Base-by-base conservation (phyloP, 768 basidiomycete genomes). In the Mycena alexandri region DNA sequence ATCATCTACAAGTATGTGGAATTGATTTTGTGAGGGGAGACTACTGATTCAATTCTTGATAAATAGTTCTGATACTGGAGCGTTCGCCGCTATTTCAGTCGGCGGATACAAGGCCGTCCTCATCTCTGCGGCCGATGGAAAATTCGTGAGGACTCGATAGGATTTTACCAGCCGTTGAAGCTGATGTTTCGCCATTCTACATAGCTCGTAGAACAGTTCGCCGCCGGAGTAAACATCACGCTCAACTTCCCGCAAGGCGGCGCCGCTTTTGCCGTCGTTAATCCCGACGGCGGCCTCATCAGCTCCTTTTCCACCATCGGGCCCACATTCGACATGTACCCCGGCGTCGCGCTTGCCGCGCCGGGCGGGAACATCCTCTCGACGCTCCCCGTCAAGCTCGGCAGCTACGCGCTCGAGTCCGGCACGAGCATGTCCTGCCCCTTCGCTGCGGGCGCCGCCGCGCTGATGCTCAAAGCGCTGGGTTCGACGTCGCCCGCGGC, bases 261-360 rank as follows among this genome's bases (percentile, higher is more conserved):
- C 36, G 74, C 53, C 2, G 64, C 71, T 14, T 74, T 75, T 63
- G 66, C 75, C 41, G 81, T 88, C 65, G 80, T 87, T 42, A 85
- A 89, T 70, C 74, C 81, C 5, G 72, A 79, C 16, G 89, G 87
- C 22, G 85, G 86, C 44, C 83, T 89, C 33, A 81, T 89, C 24
- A 89, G 87, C 14, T 55, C 69, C 54, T 82, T 81, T 75, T 77
- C 80, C n/a, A 76, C 79, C 36, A 80, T 77, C 54, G 85, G 85
- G 11, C 85, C 84, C 2, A 81, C 83, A 10, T 79, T 81, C 71
- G 83, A 85, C 65, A 72, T 82, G 67, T 72, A 73, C 64, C 77
- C 81, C 75, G 81, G 80, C 34, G 65, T 65, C 19, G 47, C 46
- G 46, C n/a, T 68, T 10, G 55, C 61, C 3, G 66, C 65, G 16